Base-by-base conservation (phyloP, 2,329 filamentous ascomycete species). In the Aureobasidium sp. region DNA sequence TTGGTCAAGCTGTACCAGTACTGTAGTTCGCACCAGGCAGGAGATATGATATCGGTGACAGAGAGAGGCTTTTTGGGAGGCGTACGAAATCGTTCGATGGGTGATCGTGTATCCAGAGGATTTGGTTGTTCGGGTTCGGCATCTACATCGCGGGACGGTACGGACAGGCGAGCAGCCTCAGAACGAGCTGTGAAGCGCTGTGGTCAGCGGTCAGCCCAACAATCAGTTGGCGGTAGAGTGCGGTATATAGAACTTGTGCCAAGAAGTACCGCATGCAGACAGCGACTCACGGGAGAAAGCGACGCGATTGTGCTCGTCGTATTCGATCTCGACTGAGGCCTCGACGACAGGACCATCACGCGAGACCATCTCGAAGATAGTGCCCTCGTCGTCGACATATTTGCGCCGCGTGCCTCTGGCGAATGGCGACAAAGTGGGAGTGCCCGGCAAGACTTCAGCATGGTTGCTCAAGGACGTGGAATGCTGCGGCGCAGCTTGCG, bases 1-100 rank as follows among this genome's bases (percentile, higher is more conserved):
- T 84, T 86, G 3, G 87, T 89, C 61, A 99, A 81, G 0, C 86
- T 90, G 75, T 95, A 97, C 80, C 86, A 91, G 70, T 96, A 95
- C 73, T 97, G 92, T 63, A 97, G 74, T 74, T 99, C 93, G 73
- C 94, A 99, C 94, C 94, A 99, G 8, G 92, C 87, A 2, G 92
- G 92, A 1, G 90, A 88, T 0, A 92, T 85, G 27, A 97, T 77
- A 73, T 99, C 94, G 2, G 90, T 91, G 1, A 97, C 94, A 0
- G 89, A 91, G 8, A 97, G 81, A 0, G 89, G 85, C 71, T 90
- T 93, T 70, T 82, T 87, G 0, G 90, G 90, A 62, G 83, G 86
- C 1, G 85, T 85, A 41, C 92, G 87, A 69, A 96, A 96, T 37
- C 88, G 85, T 65, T 91, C 82, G 2, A 97, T 76, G 0, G 91